Evolutionary conservation across 2,329 filamentous ascomycete species (phyloP), one percentile per base, ranked within the genome.

Genomic region (Clarireedia paspali): DNA sequence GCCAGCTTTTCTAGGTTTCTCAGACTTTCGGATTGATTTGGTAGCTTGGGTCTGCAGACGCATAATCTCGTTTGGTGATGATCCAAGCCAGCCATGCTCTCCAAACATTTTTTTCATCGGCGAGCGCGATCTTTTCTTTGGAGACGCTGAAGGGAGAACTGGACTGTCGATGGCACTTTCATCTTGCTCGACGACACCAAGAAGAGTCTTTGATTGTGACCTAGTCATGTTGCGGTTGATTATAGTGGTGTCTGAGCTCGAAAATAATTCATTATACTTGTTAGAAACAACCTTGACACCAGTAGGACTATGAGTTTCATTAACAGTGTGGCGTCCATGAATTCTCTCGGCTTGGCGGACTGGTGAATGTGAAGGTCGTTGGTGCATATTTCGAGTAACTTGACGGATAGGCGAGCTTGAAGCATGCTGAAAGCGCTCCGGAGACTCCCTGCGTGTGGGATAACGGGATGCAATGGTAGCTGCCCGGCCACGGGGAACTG

Each of bases 61-160:
- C 9, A 56, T 23, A 6, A 52, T 26, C 50, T 66, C 65, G 44
- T 59, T 51, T 10, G 65, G 60, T 9, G 63, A 62, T 4, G 58
- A 42, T 42, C 65, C 66, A 39, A 70, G 63, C 63, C 65, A 70
- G 15, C 67, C 67, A 49, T 64, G 55, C 45, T 67, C 63, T 20
- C 67, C 67, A 51, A 68, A 68, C 64, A 70, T 63, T 55, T 67
- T 68, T 49, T 70, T 70, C 65, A 68, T 67, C 3, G 67, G 67
- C 9, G 67, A 70, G 6, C 67, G 65, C 14, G 66, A 65, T 47
- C 67, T 55, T 52, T 64, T 65, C 53, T 63, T 65, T 24, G 62
- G 57, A 17, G 61, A 61, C 5, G 24, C 39, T 5, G n/a, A 20
- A 36, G 44, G 49, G 3, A 42, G 36, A 42, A 36, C 30, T 23